A percentile compares a stretch with the other conserved stretches of the same genome.
Conservation (phyloP, 805 yeast genomes). For the Wickerhamomyces subpelliculosus region DNA sequence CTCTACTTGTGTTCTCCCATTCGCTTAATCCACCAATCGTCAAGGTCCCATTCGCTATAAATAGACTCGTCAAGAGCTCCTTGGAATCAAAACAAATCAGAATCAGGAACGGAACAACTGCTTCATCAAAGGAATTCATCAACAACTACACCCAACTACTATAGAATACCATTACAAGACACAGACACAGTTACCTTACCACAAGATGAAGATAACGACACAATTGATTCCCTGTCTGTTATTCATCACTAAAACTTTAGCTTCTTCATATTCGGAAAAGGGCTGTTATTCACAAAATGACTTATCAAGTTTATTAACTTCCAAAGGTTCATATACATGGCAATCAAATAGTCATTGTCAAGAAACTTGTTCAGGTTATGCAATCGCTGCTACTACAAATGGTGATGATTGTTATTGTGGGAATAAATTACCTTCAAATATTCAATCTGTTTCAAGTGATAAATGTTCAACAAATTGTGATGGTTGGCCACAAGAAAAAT, state of each 20-base stretch:
- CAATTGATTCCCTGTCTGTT: neutral
- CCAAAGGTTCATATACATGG: conserved; percentile 42
- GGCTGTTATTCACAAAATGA: conserved; percentile 31
- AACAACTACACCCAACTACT: neutral
- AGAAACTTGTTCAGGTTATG: conserved; percentile 39
- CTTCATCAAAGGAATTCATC: neutral
- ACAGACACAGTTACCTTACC: too few relatives aligned
- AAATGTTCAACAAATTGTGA: conserved; percentile 42
- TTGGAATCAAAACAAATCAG: too few relatives aligned
- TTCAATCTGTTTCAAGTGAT: conserved; percentile 19
- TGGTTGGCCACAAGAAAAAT: conserved; percentile 56
- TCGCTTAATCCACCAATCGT: too few relatives aligned
- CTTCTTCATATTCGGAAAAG: conserved; percentile 4
- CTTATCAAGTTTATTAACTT: conserved; percentile 19
- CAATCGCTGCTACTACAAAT: conserved; percentile 42
- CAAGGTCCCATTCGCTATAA: too few relatives aligned
- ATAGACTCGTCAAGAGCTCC: too few relatives aligned
- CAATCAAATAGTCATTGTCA: conserved; percentile 59
- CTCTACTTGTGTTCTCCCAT: too few relatives aligned
- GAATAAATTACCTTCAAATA: conserved; percentile 30
- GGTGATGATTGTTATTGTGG: conserved; percentile 70
- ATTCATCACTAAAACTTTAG: neutral
- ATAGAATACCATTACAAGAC: neutral
- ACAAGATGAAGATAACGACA: neutral
- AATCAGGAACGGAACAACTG: too few relatives aligned